Base-by-base conservation (phyloP, 257 asterid species). In the Petunia secreta region DNA sequence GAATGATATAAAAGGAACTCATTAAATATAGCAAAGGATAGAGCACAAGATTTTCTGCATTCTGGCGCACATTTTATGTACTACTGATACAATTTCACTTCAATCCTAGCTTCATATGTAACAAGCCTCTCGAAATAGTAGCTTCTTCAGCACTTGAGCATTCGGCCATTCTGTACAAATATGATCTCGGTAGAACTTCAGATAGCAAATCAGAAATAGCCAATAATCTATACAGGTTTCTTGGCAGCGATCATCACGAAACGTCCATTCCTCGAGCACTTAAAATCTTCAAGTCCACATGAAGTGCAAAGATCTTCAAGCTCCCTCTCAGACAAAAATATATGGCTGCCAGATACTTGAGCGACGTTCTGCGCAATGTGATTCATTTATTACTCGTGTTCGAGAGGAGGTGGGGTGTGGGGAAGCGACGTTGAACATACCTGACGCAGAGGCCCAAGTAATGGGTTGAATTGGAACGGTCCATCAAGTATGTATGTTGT, bases 401-500 rank as follows among this genome's bases (percentile, higher is more conserved):
- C 2, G 5, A 59, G 25, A 59, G 5, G 64, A 1, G 25, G 5
- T n/a, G 64, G 14, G 64, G 15, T 59, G 34, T 11, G 25, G 14
- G 9, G 1, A 11, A 36, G 64, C 9, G 39, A 48, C 57, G 25
- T 39, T 38, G 43, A 15, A 54, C 69, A 68, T 77, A 90, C 98
- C 94, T 85, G 91, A 15, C 97, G 97, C 25, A 92, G 39, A 64
- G 90, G 87, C 80, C 81, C 52, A 5, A 90, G 80, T 8, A 90
- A 85, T 2, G 98, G 98, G 78, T 88, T 39, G 71, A 85, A 83
- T 10, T 91, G 84, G 59, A 89, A 69, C 38, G 74, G 83, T 40
- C 98, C 98, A 77, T 94, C 98, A 41, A 88, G 6, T 75, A 92
- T 87, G 85, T 85, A 94, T 9, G 98, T 92, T 6, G 98, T 83